Evolutionary conservation across 1,284 basidiomycete genomes (phyloP).

Genomic region (Amylostereum areolatum): DNA sequence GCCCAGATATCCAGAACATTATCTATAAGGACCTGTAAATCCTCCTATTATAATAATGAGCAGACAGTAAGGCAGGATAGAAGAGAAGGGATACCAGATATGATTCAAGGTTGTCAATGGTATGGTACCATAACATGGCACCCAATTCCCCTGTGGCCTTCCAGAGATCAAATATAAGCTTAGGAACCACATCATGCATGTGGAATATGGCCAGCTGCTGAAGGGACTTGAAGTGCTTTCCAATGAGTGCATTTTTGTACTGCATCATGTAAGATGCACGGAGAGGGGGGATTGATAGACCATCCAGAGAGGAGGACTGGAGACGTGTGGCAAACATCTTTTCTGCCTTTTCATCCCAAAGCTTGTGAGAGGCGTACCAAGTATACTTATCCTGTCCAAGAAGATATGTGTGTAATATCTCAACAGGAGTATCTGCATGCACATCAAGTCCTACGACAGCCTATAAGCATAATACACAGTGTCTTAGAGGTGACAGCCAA

Average conservation of each 20-base stretch:
- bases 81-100: constrained; percentile 19
- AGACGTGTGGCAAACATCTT: constrained; percentile 22
- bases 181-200: constrained; percentile 16
- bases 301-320: constrained; percentile 21
- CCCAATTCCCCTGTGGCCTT: constrained; percentile 23
- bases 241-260: constrained; percentile 32
- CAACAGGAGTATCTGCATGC: constrained; percentile 26
- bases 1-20: constrained; percentile 12
- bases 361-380: constrained; percentile 19
- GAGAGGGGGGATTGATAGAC: constrained; percentile 23
- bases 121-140: constrained; percentile 26
- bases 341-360: constrained; percentile 17
- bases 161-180: constrained; percentile 20
- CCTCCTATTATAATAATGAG: too few relatives aligned
- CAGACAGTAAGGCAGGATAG: too few relatives aligned
- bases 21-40: constrained; percentile 9
- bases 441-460: constrained; percentile 22
- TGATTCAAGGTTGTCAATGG: constrained; percentile 26
- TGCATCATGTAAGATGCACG: constrained; percentile 29
- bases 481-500: too few relatives aligned
- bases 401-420: constrained; percentile 29
- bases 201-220: constrained; percentile 28
- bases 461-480: too few relatives aligned
- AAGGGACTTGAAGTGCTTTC: constrained; percentile 35
- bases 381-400: constrained; percentile 32